A percentile compares a stretch with the other conserved stretches of the same genome.
Conservation (phyloP, 192 early-diverging fungal genomes). For the Podila epicladia region DNA sequence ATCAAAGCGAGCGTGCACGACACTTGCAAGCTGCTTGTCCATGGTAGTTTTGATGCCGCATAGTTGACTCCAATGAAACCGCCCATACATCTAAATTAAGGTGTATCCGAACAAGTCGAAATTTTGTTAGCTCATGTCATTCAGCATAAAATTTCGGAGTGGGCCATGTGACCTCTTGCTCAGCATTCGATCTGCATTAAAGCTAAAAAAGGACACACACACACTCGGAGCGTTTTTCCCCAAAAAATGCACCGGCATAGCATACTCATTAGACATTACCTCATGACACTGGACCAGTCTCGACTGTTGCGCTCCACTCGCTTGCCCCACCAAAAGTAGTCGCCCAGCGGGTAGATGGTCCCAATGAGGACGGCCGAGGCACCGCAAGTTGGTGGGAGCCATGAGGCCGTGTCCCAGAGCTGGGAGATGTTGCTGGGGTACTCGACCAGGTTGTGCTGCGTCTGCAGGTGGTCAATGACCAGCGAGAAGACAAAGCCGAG, state of each 20-base stretch:
- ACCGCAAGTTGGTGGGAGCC: conserved; percentile 72
- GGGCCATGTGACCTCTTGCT: too few relatives aligned
- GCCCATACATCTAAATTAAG: conserved; percentile 48
- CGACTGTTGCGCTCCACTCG: conserved; percentile 51
- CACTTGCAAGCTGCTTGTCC: conserved; percentile 68
- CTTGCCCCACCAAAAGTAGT: conserved; percentile 57
- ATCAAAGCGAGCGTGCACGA: conserved; percentile 66
- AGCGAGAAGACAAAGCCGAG: conserved; percentile 69
- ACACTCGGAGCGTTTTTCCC: too few relatives aligned
- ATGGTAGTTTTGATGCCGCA: conserved; percentile 70
- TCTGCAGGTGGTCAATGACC: conserved; percentile 70
- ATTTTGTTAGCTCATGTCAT: too few relatives aligned
- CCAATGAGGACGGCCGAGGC: conserved; percentile 63
- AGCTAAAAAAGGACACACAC: too few relatives aligned
- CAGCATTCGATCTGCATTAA: too few relatives aligned
- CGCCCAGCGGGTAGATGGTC: conserved; percentile 64
- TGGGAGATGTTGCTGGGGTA: conserved; percentile 55
- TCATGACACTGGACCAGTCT: conserved; percentile 67
- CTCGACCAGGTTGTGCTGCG: conserved; percentile 63
- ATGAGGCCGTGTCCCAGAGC: conserved; percentile 65
- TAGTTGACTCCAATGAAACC: conserved; percentile 70
- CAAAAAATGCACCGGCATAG: too few relatives aligned
- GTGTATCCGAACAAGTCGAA: not conserved
- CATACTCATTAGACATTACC: conserved; percentile 35
- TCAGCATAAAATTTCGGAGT: too few relatives aligned